These are phyloP conservation scores for Mycosphaerella sp. DNA, from an alignment of 2,329 filamentous ascomycete genomes.

Conservation along the genomic window DNA sequence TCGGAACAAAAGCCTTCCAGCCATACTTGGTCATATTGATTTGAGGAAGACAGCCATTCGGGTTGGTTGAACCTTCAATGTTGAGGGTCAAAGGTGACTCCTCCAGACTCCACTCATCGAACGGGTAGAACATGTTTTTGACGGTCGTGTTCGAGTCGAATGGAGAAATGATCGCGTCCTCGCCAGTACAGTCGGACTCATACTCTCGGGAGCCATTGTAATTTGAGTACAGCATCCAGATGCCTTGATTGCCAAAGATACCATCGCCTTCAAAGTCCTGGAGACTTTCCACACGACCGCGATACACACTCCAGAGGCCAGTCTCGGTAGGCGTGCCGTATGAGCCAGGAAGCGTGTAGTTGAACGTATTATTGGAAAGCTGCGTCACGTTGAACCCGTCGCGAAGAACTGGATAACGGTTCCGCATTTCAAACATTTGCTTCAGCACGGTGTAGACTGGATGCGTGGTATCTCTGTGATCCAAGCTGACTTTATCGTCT, in stretches of 20 bases:
- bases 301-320: constrained; percentile 55
- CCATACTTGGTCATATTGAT: constrained; percentile 51
- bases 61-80: constrained; percentile 42
- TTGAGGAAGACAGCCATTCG: constrained; percentile 51
- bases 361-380: constrained; percentile 51
- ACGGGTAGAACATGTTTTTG: constrained; percentile 58
- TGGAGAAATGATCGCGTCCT: constrained; percentile 49
- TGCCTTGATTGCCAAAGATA: constrained; percentile 39
- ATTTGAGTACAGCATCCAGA: constrained; percentile 51
- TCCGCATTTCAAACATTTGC: constrained; percentile 55
- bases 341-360: constrained; percentile 49
- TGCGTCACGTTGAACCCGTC: constrained; percentile 52
- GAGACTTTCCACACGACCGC: constrained; percentile 45
- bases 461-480: constrained; percentile 57
- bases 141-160: constrained; percentile 51
- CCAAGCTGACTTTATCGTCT: constrained; percentile 51
- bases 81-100: constrained; percentile 42
- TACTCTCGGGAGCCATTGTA: constrained; percentile 47
- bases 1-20: constrained; percentile 55
- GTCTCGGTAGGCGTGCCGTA: constrained; percentile 49
- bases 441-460: constrained; percentile 56
- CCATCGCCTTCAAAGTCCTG: constrained; percentile 46
- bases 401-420: constrained; percentile 52
- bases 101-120: constrained; percentile 50
- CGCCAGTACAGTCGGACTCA: constrained; percentile 51